Conservation (phyloP, 768 basidiomycete species). For the Russula brevipes region DNA sequence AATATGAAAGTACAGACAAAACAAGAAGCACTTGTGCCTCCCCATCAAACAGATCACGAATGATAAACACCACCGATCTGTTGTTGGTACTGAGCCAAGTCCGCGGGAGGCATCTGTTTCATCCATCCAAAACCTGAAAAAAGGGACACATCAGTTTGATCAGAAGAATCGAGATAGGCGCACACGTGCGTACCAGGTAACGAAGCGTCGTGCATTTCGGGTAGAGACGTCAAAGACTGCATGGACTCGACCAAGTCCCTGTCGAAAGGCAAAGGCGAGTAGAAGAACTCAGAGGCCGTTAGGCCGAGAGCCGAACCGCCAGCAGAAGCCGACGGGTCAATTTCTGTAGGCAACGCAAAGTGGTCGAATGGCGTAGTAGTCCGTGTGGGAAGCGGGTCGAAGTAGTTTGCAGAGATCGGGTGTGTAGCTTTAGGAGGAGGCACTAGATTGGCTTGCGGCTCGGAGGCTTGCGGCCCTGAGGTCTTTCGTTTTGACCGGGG, state of each 20-base stretch:
- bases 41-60: not conserved
- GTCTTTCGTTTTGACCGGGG: conserved; percentile 8
- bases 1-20: not conserved
- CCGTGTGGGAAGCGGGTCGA: conserved; percentile 22
- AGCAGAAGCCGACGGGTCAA: not conserved
- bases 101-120: conserved; percentile 22
- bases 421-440: not conserved
- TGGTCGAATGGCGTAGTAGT: conserved; percentile 22
- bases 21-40: not conserved
- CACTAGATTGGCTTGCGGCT: not conserved
- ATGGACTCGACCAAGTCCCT: conserved; percentile 23
- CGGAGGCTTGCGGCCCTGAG: not conserved
- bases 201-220: conserved; percentile 10
- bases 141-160: not conserved
- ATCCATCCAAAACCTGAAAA: conserved; percentile 23
- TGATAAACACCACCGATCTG: not conserved
- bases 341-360: conserved; percentile 12
- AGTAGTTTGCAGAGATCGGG: not conserved
- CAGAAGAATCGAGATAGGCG: not conserved
- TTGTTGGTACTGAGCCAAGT: conserved; percentile 9
- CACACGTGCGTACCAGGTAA: conserved; percentile 20
- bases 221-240: conserved; percentile 19
- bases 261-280: conserved; percentile 23
- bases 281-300: conserved; percentile 22
- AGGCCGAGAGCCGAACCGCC: conserved; percentile 14